Evolutionary conservation across 306 rosid genomes (phyloP).

Genomic region (Sicyos edulis): DNA sequence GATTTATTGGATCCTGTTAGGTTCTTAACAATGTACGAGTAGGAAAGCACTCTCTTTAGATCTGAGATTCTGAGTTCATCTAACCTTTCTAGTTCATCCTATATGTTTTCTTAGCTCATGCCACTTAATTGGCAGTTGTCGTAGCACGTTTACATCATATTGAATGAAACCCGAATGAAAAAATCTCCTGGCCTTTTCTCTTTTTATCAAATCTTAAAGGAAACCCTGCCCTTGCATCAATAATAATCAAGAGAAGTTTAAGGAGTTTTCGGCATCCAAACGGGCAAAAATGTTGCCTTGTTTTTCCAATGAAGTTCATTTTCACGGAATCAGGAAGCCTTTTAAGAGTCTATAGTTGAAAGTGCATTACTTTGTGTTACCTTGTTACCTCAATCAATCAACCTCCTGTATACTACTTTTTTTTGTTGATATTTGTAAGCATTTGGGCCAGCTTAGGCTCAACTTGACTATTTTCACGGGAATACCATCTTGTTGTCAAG

Average conservation of each 20-base stretch:
- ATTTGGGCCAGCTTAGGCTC: too few species aligned
- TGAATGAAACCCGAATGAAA: not conserved
- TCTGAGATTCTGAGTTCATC: not conserved
- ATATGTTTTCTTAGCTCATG: not conserved
- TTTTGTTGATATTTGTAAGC: too few species aligned
- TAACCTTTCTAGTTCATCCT: too few species aligned
- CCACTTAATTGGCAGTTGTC: not conserved
- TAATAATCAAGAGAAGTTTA: not conserved
- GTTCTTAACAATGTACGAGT: not conserved
- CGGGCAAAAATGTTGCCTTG: not conserved
- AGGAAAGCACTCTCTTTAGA: not conserved
- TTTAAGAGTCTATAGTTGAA: not conserved
- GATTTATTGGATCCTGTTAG: not conserved
- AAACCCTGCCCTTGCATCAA: not conserved
- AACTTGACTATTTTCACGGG: too few species aligned
- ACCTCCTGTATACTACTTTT: not conserved
- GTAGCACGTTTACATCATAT: not conserved
- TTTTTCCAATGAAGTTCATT: not conserved
- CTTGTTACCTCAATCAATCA: too few species aligned
- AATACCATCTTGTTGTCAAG: too few species aligned
- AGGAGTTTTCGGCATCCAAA: not conserved
- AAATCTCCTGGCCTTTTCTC: not conserved
- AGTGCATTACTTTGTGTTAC: not conserved
- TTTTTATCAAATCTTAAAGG: not conserved
- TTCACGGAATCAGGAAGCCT: not conserved